Conservation (phyloP, 2,329 filamentous ascomycete species). For the Colletotrichum cuscutae region DNA sequence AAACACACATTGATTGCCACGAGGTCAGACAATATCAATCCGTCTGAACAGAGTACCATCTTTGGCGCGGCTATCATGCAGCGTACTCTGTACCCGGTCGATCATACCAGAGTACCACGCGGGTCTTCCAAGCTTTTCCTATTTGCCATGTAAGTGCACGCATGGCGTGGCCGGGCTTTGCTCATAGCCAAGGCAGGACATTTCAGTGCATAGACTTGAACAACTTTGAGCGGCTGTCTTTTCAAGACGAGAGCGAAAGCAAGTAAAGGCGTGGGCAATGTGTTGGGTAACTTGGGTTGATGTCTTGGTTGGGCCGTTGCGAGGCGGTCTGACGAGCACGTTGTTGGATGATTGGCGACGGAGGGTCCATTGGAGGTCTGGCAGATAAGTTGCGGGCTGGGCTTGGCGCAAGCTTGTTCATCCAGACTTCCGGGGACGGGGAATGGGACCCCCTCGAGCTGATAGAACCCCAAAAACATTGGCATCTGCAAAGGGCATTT, state of each 20-base stretch:
- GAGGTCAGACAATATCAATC: constrained; percentile 1
- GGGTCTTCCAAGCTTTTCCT: constrained; percentile 1
- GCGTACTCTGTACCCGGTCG: background rate
- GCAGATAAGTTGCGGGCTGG: constrained; percentile 6
- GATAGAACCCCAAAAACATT: background rate
- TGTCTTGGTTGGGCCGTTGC: constrained; percentile 19
- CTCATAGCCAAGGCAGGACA: background rate
- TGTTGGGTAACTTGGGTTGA: background rate
- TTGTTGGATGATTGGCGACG: constrained; percentile 36
- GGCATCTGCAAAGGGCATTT: constrained; percentile 15
- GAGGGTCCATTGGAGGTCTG: constrained; percentile 13
- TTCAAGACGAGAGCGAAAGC: background rate
- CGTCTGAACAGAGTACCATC: background rate
- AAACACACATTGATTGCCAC: background rate
- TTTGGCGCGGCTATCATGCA: background rate
- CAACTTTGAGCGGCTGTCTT: background rate
- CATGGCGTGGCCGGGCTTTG: background rate
- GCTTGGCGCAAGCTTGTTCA: constrained; percentile 28
- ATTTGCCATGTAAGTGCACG: background rate
- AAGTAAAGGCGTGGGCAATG: background rate
- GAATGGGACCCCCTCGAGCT: constrained; percentile 2
- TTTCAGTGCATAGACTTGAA: background rate
- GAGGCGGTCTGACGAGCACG: constrained; percentile 35
- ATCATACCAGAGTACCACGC: background rate
- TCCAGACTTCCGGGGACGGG: constrained; percentile 10